Conservation (phyloP, 305 asterid genomes). For the Rubia peregrina region DNA sequence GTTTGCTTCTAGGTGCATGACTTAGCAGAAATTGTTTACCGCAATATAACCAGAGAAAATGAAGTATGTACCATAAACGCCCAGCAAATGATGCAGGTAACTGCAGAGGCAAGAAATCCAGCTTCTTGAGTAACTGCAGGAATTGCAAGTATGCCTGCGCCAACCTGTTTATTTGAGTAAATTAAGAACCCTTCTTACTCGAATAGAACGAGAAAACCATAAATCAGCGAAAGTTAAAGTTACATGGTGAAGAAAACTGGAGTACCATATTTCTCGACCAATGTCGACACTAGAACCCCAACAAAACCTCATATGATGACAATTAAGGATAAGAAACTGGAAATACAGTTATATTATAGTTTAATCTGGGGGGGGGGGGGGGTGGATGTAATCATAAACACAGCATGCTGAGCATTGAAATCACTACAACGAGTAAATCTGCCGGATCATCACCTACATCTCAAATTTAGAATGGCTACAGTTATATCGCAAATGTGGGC, state of each 20-base stretch:
- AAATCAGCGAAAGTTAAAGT: neutral
- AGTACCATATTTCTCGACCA: neutral
- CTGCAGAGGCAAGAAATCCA: constrained; percentile 82
- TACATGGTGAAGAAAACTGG: neutral
- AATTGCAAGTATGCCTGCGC: constrained; percentile 94
- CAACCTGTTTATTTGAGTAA: constrained; percentile 41
- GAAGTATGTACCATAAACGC: constrained; percentile 54
- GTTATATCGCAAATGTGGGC: neutral
- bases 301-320: neutral
- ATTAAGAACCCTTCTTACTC: neutral
- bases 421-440: neutral
- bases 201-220: neutral
- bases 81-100: constrained; percentile 76
- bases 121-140: constrained; percentile 95
- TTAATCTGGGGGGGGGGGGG: too few species aligned
- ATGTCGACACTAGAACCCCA: neutral
- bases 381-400: too few species aligned
- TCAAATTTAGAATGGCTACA: neutral
- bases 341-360: neutral
- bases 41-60: neutral
- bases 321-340: neutral
- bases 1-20: neutral
- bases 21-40: neutral
- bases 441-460: too few species aligned
- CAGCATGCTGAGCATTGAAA: neutral